Percentiles rank a stretch among this genome's conserved stretches.
Evolutionary conservation across 768 basidiomycete genomes (phyloP).

Genomic region (Leccinum broughii): DNA sequence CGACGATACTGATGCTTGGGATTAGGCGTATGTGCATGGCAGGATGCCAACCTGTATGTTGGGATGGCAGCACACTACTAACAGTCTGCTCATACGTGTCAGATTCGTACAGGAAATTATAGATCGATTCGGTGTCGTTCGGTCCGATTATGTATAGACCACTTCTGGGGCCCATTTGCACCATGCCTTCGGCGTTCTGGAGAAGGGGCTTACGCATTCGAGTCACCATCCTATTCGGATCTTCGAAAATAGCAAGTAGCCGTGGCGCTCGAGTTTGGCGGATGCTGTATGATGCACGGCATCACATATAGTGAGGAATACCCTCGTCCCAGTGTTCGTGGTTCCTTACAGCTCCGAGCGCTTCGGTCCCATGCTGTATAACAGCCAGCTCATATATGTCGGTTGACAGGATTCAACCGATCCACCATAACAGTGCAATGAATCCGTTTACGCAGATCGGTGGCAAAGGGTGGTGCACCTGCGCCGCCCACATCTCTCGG

Average conservation of each 20-base stretch:
- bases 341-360: neutral
- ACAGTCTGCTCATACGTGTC: neutral
- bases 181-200: neutral
- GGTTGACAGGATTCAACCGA: neutral
- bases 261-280: neutral
- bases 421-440: neutral
- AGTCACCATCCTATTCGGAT: neutral
- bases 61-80: constrained; percentile 1
- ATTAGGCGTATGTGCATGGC: constrained; percentile 17
- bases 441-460: neutral
- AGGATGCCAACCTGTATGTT: constrained; percentile 1
- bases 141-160: constrained; percentile 7
- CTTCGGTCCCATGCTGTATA: constrained; percentile 3
- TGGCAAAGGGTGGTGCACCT: constrained; percentile 17
- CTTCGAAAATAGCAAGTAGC: constrained; percentile 1
- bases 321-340: constrained; percentile 3
- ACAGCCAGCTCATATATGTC: neutral
- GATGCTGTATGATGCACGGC: constrained; percentile 1
- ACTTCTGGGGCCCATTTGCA: neutral
- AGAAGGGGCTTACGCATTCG: neutral
- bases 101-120: constrained; percentile 16
- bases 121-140: neutral
- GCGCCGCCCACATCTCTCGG: constrained; percentile 13
- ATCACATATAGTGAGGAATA: constrained; percentile 2
- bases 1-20: constrained; percentile 7